phyloP scores from a whole-genome alignment of 305 asterid genomes.

The Striga hermonthica region DNA sequence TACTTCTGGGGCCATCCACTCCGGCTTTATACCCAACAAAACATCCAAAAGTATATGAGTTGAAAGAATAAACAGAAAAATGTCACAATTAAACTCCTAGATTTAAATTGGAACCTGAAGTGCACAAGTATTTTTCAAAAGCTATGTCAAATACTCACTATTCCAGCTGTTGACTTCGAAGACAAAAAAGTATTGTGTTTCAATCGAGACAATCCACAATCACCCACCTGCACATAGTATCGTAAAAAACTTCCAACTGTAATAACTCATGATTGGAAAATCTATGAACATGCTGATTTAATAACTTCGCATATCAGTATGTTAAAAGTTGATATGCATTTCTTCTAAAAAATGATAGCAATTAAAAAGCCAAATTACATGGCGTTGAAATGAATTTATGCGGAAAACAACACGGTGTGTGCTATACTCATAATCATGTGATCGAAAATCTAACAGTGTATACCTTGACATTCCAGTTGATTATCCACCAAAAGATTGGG shows the following conservation, averaged over 20 bases:
- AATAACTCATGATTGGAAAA: background rate
- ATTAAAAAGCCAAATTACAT: constrained; percentile 24
- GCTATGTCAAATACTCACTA: constrained; percentile 52
- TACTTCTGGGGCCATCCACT: constrained; percentile 99
- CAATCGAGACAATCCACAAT: constrained; percentile 89
- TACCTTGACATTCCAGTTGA: constrained; percentile 98
- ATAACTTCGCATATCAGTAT: constrained; percentile 3
- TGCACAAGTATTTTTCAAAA: constrained; percentile 16
- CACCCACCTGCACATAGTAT: constrained; percentile 63
- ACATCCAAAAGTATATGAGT: constrained; percentile 8
- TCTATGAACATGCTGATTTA: background rate
- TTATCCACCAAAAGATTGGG: constrained; percentile 96
- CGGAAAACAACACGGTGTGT: background rate
- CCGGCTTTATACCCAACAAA: constrained; percentile 60
- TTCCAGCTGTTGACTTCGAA: constrained; percentile 92
- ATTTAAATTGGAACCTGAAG: constrained; percentile 13
- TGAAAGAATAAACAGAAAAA: constrained; percentile 15
- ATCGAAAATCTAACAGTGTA: constrained; percentile 25
- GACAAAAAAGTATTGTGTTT: constrained; percentile 94
- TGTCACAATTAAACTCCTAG: constrained; percentile 20
- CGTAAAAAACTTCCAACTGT: constrained; percentile 24
- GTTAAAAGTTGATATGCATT: constrained; percentile 17
- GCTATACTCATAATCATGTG: constrained; percentile 5
- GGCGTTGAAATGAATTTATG: constrained; percentile 19
- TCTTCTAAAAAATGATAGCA: constrained; percentile 9